Evolutionary conservation across 2,329 filamentous ascomycete species (phyloP), one percentile per base, ranked within the genome.

Genomic region (Aphanocladium album): DNA sequence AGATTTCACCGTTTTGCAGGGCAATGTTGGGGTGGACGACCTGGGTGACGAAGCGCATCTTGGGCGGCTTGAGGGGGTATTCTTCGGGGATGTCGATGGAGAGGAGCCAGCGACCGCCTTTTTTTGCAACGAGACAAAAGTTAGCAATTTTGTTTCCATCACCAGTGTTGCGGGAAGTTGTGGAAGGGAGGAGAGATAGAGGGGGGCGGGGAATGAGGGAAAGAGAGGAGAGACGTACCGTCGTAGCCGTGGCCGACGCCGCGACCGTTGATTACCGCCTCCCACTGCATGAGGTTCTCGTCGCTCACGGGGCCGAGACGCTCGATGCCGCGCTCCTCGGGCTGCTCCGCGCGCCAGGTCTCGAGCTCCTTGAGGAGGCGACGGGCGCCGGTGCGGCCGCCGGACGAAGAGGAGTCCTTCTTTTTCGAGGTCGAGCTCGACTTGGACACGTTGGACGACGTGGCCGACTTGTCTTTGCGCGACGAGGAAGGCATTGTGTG

Each of bases 1-100:
- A 99, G 71, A 99, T 95, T 76, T 97, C 93, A 67, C 95, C 95
- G 2, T 86, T 92, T 67, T 81, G 68, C 64, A 83, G 79, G 57
- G 80, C 79, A 35, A 86, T 86, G 75, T 97, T 97, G 52, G 93
- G 87, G 77, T 96, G 92, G 69, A 91, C 89, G 66, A 96, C 86
- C 64, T 86, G 85, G 39, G 92, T 99, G n/a, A 81, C 77, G 78
- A 99, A 99, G 61, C 77, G 80, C 66, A 99, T 88, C 45, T 79
- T 82, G 1, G 95, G 95, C 1, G 95, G 89, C 1, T 83, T 76
- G 61, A 89, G 81, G 3, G 95, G 95, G 76, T 99, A 98, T 45
- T 83, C 84, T 0, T 83, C 66, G 0, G 95, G 93, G 68, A 98
- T 83, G 55, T 79, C 72, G 73, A 99, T 92, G 70, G 77, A 73